These are phyloP conservation scores for Phytophthora ramorum DNA, from an alignment of 352 stramenopile genomes.

Conservation along the genomic window DNA sequence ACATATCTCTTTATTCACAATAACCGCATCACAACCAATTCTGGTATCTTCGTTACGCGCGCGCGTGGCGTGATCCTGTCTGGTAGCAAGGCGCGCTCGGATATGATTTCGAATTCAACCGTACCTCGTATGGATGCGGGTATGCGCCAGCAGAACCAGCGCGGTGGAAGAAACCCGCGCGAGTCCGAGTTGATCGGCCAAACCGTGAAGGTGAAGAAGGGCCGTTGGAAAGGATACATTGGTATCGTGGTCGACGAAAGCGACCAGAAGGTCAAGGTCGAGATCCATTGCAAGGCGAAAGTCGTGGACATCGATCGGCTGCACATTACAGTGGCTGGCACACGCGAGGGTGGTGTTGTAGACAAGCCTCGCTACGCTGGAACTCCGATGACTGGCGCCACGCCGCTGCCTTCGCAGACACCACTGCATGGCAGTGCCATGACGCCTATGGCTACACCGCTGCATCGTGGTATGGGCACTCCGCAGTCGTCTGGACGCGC, in stretches of 20 bases:
- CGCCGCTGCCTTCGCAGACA: constrained; percentile 83
- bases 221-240: constrained; percentile 93
- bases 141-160: constrained; percentile 51
- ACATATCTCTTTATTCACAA: constrained; percentile 92
- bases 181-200: constrained; percentile 89
- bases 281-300: constrained; percentile 92
- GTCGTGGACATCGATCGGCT: constrained; percentile 88
- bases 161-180: constrained; percentile 59
- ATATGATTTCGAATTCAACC: constrained; percentile 89
- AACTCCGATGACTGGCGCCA: constrained; percentile 81
- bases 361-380: constrained; percentile 75
- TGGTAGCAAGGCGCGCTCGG: constrained; percentile 85
- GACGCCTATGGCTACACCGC: constrained; percentile 88
- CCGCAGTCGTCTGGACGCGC: constrained; percentile 65
- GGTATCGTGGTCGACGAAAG: constrained; percentile 91
- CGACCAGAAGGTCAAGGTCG: constrained; percentile 92
- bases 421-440: constrained; percentile 85
- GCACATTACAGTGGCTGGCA: constrained; percentile 79
- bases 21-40: constrained; percentile 90
- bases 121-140: constrained; percentile 67
- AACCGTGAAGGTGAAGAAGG: constrained; percentile 93
- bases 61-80: constrained; percentile 84
- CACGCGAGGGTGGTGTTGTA: constrained; percentile 76
- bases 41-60: constrained; percentile 90
- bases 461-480: constrained; percentile 84